Evolutionary conservation across 768 basidiomycete genomes (phyloP).

Genomic region (Cyclocybe cylindracea): DNA sequence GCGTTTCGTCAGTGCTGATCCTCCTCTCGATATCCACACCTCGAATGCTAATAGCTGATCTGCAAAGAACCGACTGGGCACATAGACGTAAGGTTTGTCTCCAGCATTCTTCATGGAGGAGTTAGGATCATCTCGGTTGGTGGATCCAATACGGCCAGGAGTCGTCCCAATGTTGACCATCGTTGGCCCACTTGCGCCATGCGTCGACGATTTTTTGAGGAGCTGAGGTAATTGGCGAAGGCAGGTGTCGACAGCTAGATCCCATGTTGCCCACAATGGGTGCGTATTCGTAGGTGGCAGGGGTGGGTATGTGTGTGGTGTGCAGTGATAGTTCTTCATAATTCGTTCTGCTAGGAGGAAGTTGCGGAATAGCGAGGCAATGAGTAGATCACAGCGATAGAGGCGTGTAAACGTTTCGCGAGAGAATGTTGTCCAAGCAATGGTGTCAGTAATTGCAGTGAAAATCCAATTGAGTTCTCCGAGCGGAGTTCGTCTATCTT

Average conservation of each 20-base stretch:
- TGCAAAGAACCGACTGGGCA: slow-evolving; percentile 90
- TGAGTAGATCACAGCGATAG: slow-evolving; percentile 93
- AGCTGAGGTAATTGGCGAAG: slow-evolving; percentile 91
- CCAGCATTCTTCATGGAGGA: slow-evolving; percentile 19
- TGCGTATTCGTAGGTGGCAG: slow-evolving; percentile 97
- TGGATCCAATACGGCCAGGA: slow-evolving; percentile 43
- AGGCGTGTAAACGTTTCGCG: slow-evolving; percentile 90
- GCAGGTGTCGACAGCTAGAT: slow-evolving; percentile 93
- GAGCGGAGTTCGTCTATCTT: slow-evolving; percentile 92
- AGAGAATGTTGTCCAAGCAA: slow-evolving; percentile 98
- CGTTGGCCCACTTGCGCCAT: slow-evolving; percentile 18
- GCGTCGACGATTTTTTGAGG: slow-evolving; percentile 43
- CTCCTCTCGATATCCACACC: slow-evolving; percentile 96
- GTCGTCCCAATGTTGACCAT: slow-evolving; percentile 29
- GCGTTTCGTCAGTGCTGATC: slow-evolving; percentile 76
- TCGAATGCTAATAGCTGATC: slow-evolving; percentile 98
- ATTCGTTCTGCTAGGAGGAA: slow-evolving; percentile 96
- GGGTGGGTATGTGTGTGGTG: slow-evolving; percentile 89
- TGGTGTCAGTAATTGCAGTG: slow-evolving; percentile 98
- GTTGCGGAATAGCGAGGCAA: slow-evolving; percentile 95
- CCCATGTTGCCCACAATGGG: slow-evolving; percentile 96
- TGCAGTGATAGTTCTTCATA: slow-evolving; percentile 98
- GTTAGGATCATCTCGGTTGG: slow-evolving; percentile 23
- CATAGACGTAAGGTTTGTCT: slow-evolving; percentile 66
- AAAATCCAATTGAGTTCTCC: slow-evolving; percentile 99